Conservation (phyloP, 176 grass and related monocot species). For the Paspalum notatum region DNA sequence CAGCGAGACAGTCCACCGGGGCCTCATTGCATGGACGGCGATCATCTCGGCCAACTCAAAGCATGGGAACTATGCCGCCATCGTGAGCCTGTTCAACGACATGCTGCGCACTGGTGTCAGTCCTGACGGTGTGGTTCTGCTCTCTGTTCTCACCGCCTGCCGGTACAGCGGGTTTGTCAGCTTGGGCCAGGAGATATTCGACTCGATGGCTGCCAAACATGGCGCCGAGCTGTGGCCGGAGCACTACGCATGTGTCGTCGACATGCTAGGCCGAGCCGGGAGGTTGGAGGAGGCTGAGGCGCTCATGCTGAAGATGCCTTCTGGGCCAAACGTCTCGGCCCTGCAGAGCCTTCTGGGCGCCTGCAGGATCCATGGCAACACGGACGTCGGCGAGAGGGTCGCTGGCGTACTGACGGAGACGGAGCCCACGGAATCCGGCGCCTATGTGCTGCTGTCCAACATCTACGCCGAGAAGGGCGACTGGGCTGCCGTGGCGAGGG, state of each 20-base stretch:
- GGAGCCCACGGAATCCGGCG: conserved; percentile 60
- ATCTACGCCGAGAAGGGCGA: conserved; percentile 76
- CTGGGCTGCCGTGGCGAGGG: conserved; percentile 69
- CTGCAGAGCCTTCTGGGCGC: conserved; percentile 82
- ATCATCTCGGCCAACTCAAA: conserved; percentile 79
- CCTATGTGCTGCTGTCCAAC: conserved; percentile 85
- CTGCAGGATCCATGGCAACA: conserved; percentile 69
- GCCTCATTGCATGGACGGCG: conserved; percentile 67
- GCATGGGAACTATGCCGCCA: conserved; percentile 59
- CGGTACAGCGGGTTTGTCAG: conserved; percentile 64
- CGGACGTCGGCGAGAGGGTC: conserved; percentile 58
- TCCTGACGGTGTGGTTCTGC: conserved; percentile 68
- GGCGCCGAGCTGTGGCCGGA: conserved; percentile 67
- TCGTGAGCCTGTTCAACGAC: conserved; percentile 63
- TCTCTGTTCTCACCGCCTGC: conserved; percentile 75
- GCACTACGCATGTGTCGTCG: conserved; percentile 82
- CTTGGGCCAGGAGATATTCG: conserved; percentile 54
- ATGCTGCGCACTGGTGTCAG: conserved; percentile 53
- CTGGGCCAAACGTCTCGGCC: conserved; percentile 60
- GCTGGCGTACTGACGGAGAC: conserved; percentile 47
- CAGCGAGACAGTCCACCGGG: conserved; percentile 30
- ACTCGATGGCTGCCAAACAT: conserved; percentile 54
- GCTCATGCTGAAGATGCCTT: conserved; percentile 52
- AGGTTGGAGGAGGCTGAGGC: conserved; percentile 73
- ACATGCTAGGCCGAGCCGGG: conserved; percentile 77